Base-by-base conservation (phyloP, 1,284 basidiomycete genomes). In the Ceratorhiza oryzae-sativae region DNA sequence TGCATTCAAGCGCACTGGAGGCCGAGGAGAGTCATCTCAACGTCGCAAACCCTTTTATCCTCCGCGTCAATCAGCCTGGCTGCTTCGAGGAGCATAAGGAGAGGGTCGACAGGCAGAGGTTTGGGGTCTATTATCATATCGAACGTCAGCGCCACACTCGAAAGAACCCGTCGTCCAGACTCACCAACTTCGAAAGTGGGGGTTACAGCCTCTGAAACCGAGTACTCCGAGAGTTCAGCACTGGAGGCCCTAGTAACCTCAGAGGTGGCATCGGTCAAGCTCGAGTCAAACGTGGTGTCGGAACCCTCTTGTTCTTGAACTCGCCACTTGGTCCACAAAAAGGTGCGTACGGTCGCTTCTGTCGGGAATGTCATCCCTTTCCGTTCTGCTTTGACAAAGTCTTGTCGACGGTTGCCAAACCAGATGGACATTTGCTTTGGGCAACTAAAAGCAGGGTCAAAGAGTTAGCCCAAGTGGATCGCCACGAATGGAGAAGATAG, bases 331-430 rank as follows among this genome's bases (percentile, higher is more conserved):
- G 12, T 41, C 62, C 62, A 65, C 3, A 65, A 3, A 8, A 51
- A 36, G 12, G 2, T 9, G 48, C 25, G 25, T 8, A 4, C 27
- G 13, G 3, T n/a, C 3, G 1, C n/a, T 48, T 65, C 62, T 12
- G 46, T 41, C 3, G 13, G 30, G 18, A 46, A 49, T 3, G 3
- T n/a, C 18, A 23, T n/a, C 10, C 62, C 48, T 15, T 10, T 12
- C 32, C 5, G 6, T n/a, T 36, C 8, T 23, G 23, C 46, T 12
- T 65, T 39, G 32, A 15, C 34, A 23, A 65, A 36, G 32, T 65
- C 32, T 48, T 65, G 62, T 2, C 62, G 62, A 23, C 62, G 62
- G 34, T 65, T 65, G 62, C 46, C 48, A 45, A 51, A 65, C 45
- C 45, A 65, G 20, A 51, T 30, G 5, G 45, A 32, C 18, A 65